Base-by-base conservation (phyloP, 169 alveolate species). In the Eimeria praecox region DNA sequence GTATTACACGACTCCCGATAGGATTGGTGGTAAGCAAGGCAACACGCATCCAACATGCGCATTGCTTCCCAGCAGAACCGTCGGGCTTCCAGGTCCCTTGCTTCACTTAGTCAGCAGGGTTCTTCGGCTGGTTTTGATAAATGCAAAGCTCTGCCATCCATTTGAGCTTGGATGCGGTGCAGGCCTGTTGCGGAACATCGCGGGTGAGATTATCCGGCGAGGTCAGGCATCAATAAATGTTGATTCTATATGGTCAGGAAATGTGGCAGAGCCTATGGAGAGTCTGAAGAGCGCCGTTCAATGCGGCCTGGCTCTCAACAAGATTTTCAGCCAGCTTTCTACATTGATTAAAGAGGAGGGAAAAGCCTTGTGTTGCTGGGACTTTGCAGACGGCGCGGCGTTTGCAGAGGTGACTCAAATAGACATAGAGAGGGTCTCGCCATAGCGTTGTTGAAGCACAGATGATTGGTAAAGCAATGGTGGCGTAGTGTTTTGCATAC, bases 301-400 rank as follows among this genome's bases (percentile, higher is more conserved):
- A 69, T 98, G 99, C 96, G 99, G 99, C 78, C 96, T 97, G 54
- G 97, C 98, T 91, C 98, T 99, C 99, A 98, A 98, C 86, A 95
- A 95, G 52, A 98, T 98, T 30, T 99, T 98, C 97, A 96, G 97
- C 49, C 97, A 97, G 94, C 95, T 97, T 78, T 97, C 97, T 93
- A 96, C 96, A 42, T 96, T 98, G 78, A 97, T 98, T 8, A 97
- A 97, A 92, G 97, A 97, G 78, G 95, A 95, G 82, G 97, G 62
- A 85, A 95, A 62, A 69, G 97, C 95, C 94, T 94, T 82, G 90
- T 97, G 98, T 90, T 97, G 97, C 71, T 98, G 98, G 97, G 98
- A 98, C 75, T 98, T 97, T 71, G 97, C 98, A 38, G 98, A 97
- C 52, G 99, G 99, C 75, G 97, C 99, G 24, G 98, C 98, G 52